Base-by-base conservation (phyloP, 768 basidiomycete genomes). In the Auricularia sp. region DNA sequence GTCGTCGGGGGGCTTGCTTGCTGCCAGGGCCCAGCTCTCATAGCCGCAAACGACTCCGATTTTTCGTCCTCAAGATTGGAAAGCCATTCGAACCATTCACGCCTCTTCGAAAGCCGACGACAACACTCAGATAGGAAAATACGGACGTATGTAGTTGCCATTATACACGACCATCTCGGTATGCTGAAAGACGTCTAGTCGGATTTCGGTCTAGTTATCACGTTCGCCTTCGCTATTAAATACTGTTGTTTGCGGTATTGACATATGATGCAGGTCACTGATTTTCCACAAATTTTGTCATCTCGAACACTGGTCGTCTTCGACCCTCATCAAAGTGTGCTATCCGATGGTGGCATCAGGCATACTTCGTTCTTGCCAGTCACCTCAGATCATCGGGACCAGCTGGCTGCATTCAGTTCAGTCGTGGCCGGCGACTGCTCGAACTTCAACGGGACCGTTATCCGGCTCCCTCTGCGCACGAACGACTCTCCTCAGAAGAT, bases 151-250 rank as follows among this genome's bases (percentile, higher is more conserved):
- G 51, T 23, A 11, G 60, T 35, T 35, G 53, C 2, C 39, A 65
- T 29, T 62, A 60, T 29, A 36, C 64, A 65, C 61, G 64, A 16
- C 36, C 18, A 44, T 35, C 18, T 68, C 82, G 81, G 0, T 82
- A 80, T 71, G 82, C 80, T 5, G 82, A 82, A 21, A 84, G 82
- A 67, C 83, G 78, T 66, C 82, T 81, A 0, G 74, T 83, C 21
- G 82, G 82, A 0, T 81, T 83, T 67, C 71, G 82, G 18, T 78
- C 80, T 0, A 76, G 76, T n/a, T 84, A 81, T 67, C 81, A 84
- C 68, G 81, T 82, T 68, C 34, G 75, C 67, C 21, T 18, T 8
- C 60, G 33, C 18, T 7, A 44, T 8, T 12, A 62, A 23, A 42
- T 5, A 8, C n/a, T 6, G 44, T 7, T 10, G 35, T 6, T 36